Base-by-base conservation (phyloP, 139 green algal species). In the Ettlia oleoabundans region DNA sequence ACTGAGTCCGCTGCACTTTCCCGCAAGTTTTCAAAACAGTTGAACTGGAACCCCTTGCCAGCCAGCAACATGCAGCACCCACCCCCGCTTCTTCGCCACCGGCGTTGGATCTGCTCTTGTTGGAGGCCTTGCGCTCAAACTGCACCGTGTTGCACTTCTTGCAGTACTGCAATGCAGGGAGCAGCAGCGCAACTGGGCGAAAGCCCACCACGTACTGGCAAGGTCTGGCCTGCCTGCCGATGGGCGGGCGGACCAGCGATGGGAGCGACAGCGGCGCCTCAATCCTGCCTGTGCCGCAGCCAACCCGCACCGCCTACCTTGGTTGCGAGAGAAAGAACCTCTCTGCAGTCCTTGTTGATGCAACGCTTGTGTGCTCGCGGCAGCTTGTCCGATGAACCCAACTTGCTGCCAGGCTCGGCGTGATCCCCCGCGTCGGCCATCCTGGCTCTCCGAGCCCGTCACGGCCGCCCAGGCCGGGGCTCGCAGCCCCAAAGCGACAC, bases 121-220 rank as follows among this genome's bases (percentile, higher is more conserved):
- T 55, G n/a, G 35, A 30, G 9, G 22, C 24, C 9, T 61, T 61
- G 30, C 73, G 73, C 53, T 69, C 73, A 55, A 80, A 80, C 26
- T 80, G 73, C 73, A 53, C 35, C 10, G 53, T 41, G 53, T 80
- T 80, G 53, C 73, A 80, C 35, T 80, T 80, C 53, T 80, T 80
- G 52, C 73, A 80, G 52, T 69, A 55, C 73, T 80, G 73, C 73
- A 53, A 42, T 4, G 32, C 30, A 41, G 13, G 64, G 5, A 40
- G 30, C 10, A 47, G n/a, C 33, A 28, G 30, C 18, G n/a, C n/a
- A n/a, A n/a, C n/a, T n/a, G n/a, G n/a, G n/a, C n/a, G n/a, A n/a
- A n/a, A n/a, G n/a, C n/a, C n/a, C n/a, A n/a, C n/a, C n/a, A n/a
- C n/a, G n/a, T n/a, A n/a, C n/a, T n/a, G n/a, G n/a, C n/a, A n/a